Percentiles rank a stretch among this genome's conserved stretches.
Conservation (phyloP, 345 rosid genomes). For the Citrus maxima region DNA sequence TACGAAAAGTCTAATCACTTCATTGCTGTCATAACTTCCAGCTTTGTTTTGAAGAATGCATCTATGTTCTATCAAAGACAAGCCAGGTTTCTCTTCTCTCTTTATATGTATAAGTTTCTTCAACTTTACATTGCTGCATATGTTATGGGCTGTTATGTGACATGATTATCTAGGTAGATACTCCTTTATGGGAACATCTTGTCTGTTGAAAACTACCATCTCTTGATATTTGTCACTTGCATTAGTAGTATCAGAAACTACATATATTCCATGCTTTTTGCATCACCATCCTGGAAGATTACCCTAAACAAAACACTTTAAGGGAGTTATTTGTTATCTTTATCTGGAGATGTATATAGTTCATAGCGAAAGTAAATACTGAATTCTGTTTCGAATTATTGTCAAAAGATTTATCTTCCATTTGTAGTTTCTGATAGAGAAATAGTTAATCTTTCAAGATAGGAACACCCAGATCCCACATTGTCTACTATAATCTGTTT, state of each 20-base stretch:
- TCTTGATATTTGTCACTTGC: neutral
- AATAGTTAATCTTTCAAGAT: neutral
- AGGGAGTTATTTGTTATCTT: neutral
- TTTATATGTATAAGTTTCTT: neutral
- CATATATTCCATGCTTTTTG: neutral
- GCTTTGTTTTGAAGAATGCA: conserved; percentile 70
- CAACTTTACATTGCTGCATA: neutral
- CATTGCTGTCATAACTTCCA: conserved; percentile 28
- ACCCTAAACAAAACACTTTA: neutral
- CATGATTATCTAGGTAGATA: neutral
- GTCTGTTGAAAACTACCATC: neutral
- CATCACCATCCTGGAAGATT: neutral
- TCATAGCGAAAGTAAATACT: neutral
- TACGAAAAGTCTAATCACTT: conserved; percentile 5
- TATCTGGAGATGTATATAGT: neutral
- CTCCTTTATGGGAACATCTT: neutral
- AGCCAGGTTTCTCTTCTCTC: conserved; percentile 45
- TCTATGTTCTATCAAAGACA: conserved; percentile 58
- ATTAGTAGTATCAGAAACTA: neutral
- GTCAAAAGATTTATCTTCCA: neutral
- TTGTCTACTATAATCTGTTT: neutral
- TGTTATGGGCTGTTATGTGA: neutral
- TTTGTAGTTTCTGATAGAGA: neutral
- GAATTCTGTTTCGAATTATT: neutral
- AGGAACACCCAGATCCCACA: neutral